Percentiles rank a stretch among this genome's conserved stretches.
phyloP scores from a whole-genome alignment of 768 basidiomycete genomes.

The Kwoniella sp. region DNA sequence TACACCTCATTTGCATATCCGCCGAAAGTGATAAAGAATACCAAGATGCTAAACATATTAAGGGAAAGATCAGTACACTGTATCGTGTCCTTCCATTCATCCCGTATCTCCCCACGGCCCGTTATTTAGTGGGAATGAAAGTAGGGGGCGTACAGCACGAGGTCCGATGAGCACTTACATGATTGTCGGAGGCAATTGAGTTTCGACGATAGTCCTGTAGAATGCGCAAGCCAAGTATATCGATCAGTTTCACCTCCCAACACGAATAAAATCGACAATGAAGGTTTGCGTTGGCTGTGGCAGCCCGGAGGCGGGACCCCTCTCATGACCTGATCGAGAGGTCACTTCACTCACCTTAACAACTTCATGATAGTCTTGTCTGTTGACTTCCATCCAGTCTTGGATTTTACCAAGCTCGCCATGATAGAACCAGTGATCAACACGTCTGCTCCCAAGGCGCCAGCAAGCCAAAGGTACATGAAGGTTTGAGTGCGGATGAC shows the following conservation, averaged over 20 bases:
- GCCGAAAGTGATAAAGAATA: constrained; percentile 8
- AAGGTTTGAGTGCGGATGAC: not conserved
- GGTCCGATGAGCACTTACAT: not conserved
- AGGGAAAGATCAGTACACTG: not conserved
- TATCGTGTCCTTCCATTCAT: too few relatives aligned
- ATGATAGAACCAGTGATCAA: constrained; percentile 17
- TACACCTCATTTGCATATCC: not conserved
- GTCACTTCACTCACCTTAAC: constrained; percentile 12
- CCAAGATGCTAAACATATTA: not conserved
- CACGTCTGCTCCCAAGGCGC: constrained; percentile 6
- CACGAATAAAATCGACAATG: too few relatives aligned
- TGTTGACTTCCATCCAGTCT: constrained; percentile 13
- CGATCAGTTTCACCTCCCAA: constrained; percentile 1
- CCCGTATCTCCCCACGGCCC: too few relatives aligned
- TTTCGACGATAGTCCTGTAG: constrained; percentile 10
- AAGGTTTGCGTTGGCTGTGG: too few relatives aligned
- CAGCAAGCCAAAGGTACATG: constrained; percentile 6
- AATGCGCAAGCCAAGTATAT: not conserved
- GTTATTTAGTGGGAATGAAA: too few relatives aligned
- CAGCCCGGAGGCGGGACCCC: too few relatives aligned
- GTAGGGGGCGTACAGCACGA: too few relatives aligned
- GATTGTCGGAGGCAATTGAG: constrained; percentile 12
- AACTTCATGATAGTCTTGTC: constrained; percentile 15
- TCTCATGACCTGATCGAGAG: too few relatives aligned
- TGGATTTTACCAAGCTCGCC: constrained; percentile 8